phyloP scores from a whole-genome alignment of 1,139 yeast species.

The Suhomyces panamericanus region DNA sequence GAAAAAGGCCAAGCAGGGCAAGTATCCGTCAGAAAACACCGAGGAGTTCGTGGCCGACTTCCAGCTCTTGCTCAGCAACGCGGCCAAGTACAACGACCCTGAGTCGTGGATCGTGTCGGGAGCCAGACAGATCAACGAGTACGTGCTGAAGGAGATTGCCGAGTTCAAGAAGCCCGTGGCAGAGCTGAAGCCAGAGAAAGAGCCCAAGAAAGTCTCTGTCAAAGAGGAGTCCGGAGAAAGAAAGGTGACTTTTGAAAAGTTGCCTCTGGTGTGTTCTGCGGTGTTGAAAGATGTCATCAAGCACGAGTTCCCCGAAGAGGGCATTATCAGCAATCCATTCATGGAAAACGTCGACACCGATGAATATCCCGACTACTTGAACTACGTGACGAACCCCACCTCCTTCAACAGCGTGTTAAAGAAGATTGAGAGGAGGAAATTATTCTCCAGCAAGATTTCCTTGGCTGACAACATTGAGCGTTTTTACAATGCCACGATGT shows the following conservation, averaged over 20 bases:
- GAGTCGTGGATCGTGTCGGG: conserved; percentile 63
- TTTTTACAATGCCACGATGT: conserved; percentile 47
- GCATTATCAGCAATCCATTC: conserved; percentile 55
- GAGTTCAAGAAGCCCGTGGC: conserved; percentile 20
- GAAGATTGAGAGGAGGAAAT: conserved; percentile 43
- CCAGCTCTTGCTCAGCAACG: conserved; percentile 57
- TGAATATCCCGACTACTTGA: conserved; percentile 61
- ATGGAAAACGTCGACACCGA: conserved; percentile 55
- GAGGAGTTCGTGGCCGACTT: conserved; percentile 56
- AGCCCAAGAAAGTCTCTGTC: conserved; percentile 16
- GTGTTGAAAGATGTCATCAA: conserved; percentile 40
- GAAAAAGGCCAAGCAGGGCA: conserved; percentile 40
- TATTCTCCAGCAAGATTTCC: conserved; percentile 30
- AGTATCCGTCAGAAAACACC: conserved; percentile 27
- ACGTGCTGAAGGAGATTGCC: conserved; percentile 44
- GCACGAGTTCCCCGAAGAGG: conserved; percentile 45
- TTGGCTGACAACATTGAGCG: conserved; percentile 44
- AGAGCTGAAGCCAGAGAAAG: conserved; percentile 15
- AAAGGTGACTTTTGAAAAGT: conserved; percentile 21
- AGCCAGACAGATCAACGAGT: conserved; percentile 43
- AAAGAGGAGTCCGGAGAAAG: conserved; percentile 9
- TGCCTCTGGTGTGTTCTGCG: conserved; percentile 26
- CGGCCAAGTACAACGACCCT: conserved; percentile 60
- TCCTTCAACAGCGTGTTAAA: conserved; percentile 50
- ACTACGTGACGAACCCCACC: conserved; percentile 55